phyloP scores from a whole-genome alignment of 768 basidiomycete species.

The Jaapia argillacea region DNA sequence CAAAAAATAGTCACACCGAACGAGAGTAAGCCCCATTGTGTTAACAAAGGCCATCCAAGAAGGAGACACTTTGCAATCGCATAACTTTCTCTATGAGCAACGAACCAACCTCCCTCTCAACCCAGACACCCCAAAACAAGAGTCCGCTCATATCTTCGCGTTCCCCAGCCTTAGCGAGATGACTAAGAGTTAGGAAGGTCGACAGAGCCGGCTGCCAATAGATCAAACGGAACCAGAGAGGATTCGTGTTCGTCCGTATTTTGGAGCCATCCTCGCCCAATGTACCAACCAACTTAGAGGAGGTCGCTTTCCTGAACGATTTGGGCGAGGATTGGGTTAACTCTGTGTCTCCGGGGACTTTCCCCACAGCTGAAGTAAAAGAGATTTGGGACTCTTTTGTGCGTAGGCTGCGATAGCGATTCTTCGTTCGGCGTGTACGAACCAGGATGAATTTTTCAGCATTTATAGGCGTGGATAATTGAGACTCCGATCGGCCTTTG shows the following conservation, averaged over 20 bases:
- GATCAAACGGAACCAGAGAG: constrained; percentile 32
- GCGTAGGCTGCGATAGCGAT: constrained; percentile 79
- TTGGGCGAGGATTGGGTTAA: constrained; percentile 29
- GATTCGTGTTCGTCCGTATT: too few species aligned
- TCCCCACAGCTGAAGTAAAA: constrained; percentile 68
- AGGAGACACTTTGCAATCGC: constrained; percentile 46
- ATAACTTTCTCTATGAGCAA: constrained; percentile 90
- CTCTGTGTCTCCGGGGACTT: constrained; percentile 91
- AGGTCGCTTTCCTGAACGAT: constrained; percentile 57
- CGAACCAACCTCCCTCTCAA: constrained; percentile 30
- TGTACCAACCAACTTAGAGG: constrained; percentile 65
- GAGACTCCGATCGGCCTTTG: constrained; percentile 6
- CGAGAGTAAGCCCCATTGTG: constrained; percentile 92
- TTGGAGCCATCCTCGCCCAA: too few species aligned
- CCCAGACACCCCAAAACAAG: constrained; percentile 33
- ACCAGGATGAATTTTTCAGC: constrained; percentile 13
- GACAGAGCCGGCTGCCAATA: constrained; percentile 44
- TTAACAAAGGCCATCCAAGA: constrained; percentile 38
- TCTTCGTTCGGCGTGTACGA: constrained; percentile 55
- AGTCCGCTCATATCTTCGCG: constrained; percentile 74
- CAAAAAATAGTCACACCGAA: constrained; percentile 58
- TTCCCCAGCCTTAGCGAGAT: constrained; percentile 33
- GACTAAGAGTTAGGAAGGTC: constrained; percentile 25
- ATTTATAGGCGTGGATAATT: constrained; percentile 5
- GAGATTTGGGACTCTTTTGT: constrained; percentile 43